Base-by-base conservation (phyloP, 2,329 filamentous ascomycete species). In the Pyrenochaeta sp. region DNA sequence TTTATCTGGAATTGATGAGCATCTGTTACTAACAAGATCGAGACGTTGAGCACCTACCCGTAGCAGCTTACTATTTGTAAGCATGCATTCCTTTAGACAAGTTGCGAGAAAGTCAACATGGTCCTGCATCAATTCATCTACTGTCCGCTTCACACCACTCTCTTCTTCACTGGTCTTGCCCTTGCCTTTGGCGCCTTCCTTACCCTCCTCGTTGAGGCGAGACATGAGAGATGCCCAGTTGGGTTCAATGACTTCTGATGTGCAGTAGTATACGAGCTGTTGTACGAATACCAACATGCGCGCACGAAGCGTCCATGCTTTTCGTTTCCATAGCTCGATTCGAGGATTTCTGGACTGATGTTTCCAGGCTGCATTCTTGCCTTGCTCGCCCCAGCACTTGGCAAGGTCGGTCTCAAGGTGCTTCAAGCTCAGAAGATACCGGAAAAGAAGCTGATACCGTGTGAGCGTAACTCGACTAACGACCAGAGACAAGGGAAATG, bases 71-170 rank as follows among this genome's bases (percentile, higher is more conserved):
- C 91, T 92, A 75, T 99, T 97, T 17, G 95, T 99, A 61, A 99
- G 83, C 92, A 98, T 98, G 80, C 95, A 98, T 78, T 98, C 95
- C 78, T 98, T 99, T 68, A 99, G 82, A 74, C 95, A 99, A 3
- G 95, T 98, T 67, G 97, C 95, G 42, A 99, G 80, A 75, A 99
- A 99, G 77, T 98, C 95, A 55, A 99, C 93, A 77, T 99, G 95
- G 71, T 98, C 93, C 78, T 98, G 92, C 95, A 99, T 99, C 71
- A 99, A 79, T 78, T 98, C 92, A 70, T 99, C 95, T 1, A 99
- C 95, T 0, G 95, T 99, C 32, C 92, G 76, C 65, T 86, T 87
- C n/a, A 82, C 82, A 71, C 78, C 49, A 68, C 69, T 51, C 4
- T 58, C 64, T 72, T 75, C 35, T 67, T 63, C 66, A 12, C 44